Base-by-base conservation (phyloP, 441 rosid species). In the Hura crepitans region DNA sequence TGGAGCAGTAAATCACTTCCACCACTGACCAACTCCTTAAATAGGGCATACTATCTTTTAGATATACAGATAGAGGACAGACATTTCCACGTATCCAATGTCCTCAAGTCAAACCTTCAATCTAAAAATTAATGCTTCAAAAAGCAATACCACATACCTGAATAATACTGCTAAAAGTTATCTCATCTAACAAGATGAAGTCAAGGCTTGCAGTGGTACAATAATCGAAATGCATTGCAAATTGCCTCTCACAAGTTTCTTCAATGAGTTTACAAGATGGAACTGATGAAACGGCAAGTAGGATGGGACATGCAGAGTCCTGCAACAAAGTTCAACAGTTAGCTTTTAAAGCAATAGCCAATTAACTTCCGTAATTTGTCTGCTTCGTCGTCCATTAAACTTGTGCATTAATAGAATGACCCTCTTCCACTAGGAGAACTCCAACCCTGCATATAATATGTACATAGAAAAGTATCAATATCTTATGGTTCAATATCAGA, bases 381-480 rank as follows among this genome's bases (percentile, higher is more conserved):
- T 87, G 91, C 93, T 91, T 89, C 97, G 74, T 78, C 98, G 86
- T 86, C 98, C 88, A 89, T 81, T 85, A 87, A 93, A 93, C 85
- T 93, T 82, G 93, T 84, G 86, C 93, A 92, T 85, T 25, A 92
- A 95, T 88, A 95, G 85, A 86, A 87, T 84, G 96, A 89, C 83
- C 96, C 77, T 83, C 96, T 84, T 88, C 97, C 93, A 84, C 69
- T 85, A 92, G 79, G 81, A 87, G 87, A 87, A 89, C 97, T 79
- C 97, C 98, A 81, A 82, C 90, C 98, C 99, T 96, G 98, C 99
- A 93, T 83, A 80, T 88, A 85, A 91, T 88, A 86, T 88, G 89
- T 78, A 93, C 90, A 96, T 75, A 87, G 86, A 65, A 89, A 88
- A 74, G 86, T 75, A 84, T 96, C 82, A 96, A 93, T 95, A 95